Conservation (phyloP, 257 asterid species). For the Rehmannia glutinosa region DNA sequence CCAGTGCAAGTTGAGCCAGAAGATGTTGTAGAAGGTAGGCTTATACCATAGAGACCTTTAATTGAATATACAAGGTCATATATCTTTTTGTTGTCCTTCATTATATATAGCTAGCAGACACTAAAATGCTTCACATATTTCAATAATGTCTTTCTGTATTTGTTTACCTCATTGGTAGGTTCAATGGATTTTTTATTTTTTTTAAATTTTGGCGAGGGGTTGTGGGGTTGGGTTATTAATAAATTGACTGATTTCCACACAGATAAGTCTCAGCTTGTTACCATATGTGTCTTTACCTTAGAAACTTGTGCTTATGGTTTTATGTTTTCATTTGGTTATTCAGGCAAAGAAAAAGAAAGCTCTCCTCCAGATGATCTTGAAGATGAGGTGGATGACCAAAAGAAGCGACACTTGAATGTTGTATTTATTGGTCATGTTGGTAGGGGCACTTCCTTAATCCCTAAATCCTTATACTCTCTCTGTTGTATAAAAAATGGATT, state of each 20-base stretch:
- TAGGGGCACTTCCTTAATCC: constrained; percentile 30
- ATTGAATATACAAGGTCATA: not conserved
- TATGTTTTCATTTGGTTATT: constrained; percentile 8
- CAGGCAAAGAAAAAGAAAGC: constrained; percentile 47
- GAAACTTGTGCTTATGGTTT: not conserved
- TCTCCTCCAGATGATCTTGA: constrained; percentile 41
- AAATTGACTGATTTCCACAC: not conserved
- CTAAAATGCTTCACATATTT: not conserved
- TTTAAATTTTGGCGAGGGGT: not conserved
- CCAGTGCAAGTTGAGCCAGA: constrained; percentile 27
- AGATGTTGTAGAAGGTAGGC: constrained; percentile 33
- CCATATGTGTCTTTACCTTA: not conserved
- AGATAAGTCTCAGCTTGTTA: not conserved
- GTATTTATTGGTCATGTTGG: constrained; percentile 98
- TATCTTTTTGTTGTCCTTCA: not conserved
- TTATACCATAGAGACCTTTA: not conserved
- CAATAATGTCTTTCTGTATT: not conserved
- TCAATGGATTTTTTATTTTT: not conserved
- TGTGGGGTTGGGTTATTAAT: not conserved
- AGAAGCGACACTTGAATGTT: constrained; percentile 87
- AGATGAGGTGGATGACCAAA: constrained; percentile 39
- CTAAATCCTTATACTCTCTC: not conserved
- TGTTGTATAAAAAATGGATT: not conserved
- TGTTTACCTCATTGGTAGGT: not conserved
- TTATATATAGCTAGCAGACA: not conserved